phyloP scores from a whole-genome alignment of 352 stramenopile species.

The Nothophytophthora sp. region DNA sequence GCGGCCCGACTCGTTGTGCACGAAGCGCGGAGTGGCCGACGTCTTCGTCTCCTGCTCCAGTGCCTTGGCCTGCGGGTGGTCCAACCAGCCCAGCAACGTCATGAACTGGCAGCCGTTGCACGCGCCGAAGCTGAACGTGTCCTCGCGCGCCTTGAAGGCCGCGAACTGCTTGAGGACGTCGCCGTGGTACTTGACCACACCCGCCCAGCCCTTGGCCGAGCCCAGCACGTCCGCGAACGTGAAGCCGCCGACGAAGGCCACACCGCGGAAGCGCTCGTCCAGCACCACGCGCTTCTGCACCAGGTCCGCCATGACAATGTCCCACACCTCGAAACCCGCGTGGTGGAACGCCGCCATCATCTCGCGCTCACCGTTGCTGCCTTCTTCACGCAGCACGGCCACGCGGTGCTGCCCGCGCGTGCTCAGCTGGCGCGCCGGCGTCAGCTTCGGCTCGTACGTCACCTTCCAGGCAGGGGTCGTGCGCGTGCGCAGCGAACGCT shows the following conservation, averaged over 20 bases:
- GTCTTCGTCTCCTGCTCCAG: slow-evolving; percentile 57
- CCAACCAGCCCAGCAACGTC: slow-evolving; percentile 98
- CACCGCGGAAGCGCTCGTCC: slow-evolving; percentile 94
- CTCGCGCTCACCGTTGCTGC: slow-evolving; percentile 99
- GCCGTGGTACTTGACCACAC: slow-evolving; percentile 97
- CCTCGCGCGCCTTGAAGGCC: slow-evolving; percentile 92
- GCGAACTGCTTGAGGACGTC: slow-evolving; percentile 97
- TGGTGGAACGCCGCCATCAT: slow-evolving; percentile 98
- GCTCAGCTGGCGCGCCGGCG: slow-evolving; percentile 79
- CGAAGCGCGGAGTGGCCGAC: slow-evolving; percentile 91
- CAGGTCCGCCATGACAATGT: slow-evolving; percentile 98
- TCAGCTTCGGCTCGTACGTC: slow-evolving; percentile 86
- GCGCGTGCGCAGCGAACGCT: slow-evolving; percentile 88
- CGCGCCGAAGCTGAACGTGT: slow-evolving; percentile 99
- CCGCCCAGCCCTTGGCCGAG: slow-evolving; percentile 98
- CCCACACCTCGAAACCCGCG: slow-evolving; percentile 98
- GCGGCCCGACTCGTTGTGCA: slow-evolving; percentile 96
- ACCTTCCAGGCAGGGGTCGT: slow-evolving; percentile 89
- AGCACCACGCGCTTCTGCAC: slow-evolving; percentile 90
- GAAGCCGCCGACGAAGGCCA: slow-evolving; percentile 99
- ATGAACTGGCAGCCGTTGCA: slow-evolving; percentile 99
- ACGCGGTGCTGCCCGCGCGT: slow-evolving; percentile 93
- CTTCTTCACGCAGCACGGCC: slow-evolving; percentile 97
- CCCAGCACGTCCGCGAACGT: slow-evolving; percentile 99
- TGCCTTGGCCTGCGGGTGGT: slow-evolving; percentile 50